These are phyloP conservation scores for Arbutus unedo DNA, from an alignment of 148 eudicot genomes.

Conservation along the genomic window DNA sequence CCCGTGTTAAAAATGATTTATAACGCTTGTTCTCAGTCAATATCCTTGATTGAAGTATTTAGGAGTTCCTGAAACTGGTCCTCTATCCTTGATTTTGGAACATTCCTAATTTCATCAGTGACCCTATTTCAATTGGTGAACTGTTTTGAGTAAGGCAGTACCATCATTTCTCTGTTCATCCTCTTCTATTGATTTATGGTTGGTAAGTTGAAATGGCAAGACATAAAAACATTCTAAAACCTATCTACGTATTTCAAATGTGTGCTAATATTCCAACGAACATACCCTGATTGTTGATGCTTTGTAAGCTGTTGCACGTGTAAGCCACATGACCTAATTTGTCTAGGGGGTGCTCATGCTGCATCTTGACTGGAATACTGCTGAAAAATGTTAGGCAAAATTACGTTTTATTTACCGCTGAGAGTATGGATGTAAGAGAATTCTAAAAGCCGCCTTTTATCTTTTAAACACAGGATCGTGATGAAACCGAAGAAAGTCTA, in stretches of 20 bases:
- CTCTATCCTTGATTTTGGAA: neutral
- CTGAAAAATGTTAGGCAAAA: neutral
- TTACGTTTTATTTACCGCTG: neutral
- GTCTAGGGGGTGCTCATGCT: neutral
- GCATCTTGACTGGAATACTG: neutral
- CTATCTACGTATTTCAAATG: neutral
- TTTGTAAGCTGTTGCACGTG: neutral
- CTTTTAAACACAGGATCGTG: conserved; percentile 45
- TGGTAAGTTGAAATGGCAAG: neutral
- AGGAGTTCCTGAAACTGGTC: neutral
- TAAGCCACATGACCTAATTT: conserved; percentile 2
- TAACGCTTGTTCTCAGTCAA: neutral
- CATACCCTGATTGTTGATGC: neutral
- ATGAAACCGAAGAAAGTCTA: conserved; percentile 48
- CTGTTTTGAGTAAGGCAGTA: neutral
- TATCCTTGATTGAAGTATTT: neutral
- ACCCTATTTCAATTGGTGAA: neutral
- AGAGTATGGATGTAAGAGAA: neutral
- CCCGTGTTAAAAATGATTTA: neutral
- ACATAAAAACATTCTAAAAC: neutral
- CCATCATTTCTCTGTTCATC: neutral
- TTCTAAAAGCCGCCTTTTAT: neutral
- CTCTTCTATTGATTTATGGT: neutral
- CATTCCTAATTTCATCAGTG: neutral
- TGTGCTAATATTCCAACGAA: neutral